Evolutionary conservation across 140 eudicot species (phyloP).

Genomic region (Ambrosia hybrid): DNA sequence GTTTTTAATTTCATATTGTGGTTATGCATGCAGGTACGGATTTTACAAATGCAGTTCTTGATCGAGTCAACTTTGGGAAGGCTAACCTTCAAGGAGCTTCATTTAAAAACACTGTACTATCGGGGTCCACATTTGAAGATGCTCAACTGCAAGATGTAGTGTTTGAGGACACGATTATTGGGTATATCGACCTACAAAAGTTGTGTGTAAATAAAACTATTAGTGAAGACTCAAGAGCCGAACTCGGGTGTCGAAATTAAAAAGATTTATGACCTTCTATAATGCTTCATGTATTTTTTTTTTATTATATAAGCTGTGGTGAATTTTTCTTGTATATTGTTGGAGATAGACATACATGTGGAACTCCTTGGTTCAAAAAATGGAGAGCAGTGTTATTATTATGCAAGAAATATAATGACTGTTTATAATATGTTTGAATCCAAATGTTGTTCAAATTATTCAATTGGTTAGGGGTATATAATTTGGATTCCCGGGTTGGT

Average conservation of each 20-base stretch:
- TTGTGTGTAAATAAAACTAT: constrained; percentile 64
- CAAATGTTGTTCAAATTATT: too few species aligned
- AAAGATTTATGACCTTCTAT: neutral
- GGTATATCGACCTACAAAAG: constrained; percentile 81
- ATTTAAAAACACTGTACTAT: constrained; percentile 82
- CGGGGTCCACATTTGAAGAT: constrained; percentile 80
- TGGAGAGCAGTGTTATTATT: constrained; percentile 7
- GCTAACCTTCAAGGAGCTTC: constrained; percentile 80
- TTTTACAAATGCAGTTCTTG: constrained; percentile 88
- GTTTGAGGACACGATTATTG: constrained; percentile 92
- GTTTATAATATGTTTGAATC: neutral
- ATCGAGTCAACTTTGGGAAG: constrained; percentile 82
- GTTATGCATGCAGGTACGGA: constrained; percentile 65
- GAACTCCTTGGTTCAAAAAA: constrained; percentile 9
- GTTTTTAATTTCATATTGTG: neutral
- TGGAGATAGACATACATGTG: constrained; percentile 24
- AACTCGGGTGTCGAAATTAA: constrained; percentile 65
- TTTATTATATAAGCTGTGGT: constrained; percentile 7
- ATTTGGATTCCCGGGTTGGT: too few species aligned
- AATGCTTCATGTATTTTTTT: constrained; percentile 16
- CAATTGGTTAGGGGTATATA: too few species aligned
- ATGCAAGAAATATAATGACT: neutral
- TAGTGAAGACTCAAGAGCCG: constrained; percentile 59
- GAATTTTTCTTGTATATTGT: constrained; percentile 31
- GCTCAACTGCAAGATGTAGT: constrained; percentile 80